Percentiles rank a stretch among this genome's conserved stretches.
Conservation (phyloP, 2,329 filamentous ascomycete genomes). For the Ustulina deusta region DNA sequence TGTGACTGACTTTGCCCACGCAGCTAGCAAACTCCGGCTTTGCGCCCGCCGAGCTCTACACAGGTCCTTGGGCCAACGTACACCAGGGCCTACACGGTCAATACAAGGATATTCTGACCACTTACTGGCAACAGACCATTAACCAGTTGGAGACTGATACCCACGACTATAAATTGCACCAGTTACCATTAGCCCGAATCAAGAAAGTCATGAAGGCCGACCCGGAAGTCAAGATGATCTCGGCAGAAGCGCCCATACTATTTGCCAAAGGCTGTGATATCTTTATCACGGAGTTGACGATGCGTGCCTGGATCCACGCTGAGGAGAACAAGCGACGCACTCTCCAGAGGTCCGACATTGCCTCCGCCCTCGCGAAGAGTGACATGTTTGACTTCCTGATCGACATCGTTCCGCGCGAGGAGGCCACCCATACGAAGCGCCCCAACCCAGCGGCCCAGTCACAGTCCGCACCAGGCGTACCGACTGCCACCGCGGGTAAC, state of each 20-base stretch:
- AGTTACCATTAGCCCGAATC: constrained; percentile 95
- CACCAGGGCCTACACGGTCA: constrained; percentile 93
- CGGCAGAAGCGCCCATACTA: constrained; percentile 94
- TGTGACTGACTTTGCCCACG: constrained; percentile 46
- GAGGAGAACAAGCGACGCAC: constrained; percentile 99
- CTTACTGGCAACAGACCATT: constrained; percentile 99
- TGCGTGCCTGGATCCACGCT: constrained; percentile 99
- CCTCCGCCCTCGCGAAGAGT: constrained; percentile 92
- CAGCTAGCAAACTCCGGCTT: constrained; percentile 89
- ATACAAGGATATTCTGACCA: constrained; percentile 97
- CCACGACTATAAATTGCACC: constrained; percentile 98
- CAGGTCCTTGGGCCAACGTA: constrained; percentile 95
- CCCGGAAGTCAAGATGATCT: constrained; percentile 99
- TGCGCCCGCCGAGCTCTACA: constrained; percentile 93
- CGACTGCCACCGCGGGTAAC: constrained; percentile 59
- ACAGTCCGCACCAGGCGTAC: constrained; percentile 55
- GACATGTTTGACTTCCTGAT: constrained; percentile 99
- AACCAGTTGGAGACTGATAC: constrained; percentile 93
- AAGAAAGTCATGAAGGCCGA: constrained; percentile 99
- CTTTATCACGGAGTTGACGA: constrained; percentile 98
- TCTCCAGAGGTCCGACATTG: constrained; percentile 94
- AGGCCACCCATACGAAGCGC: constrained; percentile 88
- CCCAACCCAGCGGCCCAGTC: constrained; percentile 65
- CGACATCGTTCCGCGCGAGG: constrained; percentile 96
- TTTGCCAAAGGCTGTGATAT: constrained; percentile 99